Evolutionary conservation across 495 filamentous ascomycete genomes (phyloP).

Genomic region (Aspergillus sparsus): DNA sequence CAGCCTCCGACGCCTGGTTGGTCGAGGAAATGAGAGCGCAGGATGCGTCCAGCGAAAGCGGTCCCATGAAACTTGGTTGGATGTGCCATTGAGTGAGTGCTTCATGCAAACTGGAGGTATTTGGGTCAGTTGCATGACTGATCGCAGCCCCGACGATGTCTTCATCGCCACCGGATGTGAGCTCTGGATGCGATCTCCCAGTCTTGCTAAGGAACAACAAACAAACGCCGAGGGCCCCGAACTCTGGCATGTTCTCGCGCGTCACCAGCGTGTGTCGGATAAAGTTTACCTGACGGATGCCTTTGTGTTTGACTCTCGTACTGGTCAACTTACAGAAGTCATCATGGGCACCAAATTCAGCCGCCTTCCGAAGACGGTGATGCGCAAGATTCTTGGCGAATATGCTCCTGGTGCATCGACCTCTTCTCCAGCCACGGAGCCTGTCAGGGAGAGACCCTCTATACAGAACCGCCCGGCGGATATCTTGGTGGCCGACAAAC

Average conservation of each 20-base stretch:
- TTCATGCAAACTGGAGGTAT: constrained; percentile 53
- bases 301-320: constrained; percentile 49
- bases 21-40: too few relatives aligned
- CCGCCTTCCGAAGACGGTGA: constrained; percentile 41
- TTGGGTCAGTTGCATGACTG: constrained; percentile 52
- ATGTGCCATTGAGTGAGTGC: constrained; percentile 32
- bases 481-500: background rate
- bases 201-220: constrained; percentile 13
- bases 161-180: constrained; percentile 50
- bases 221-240: constrained; percentile 22
- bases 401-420: background rate
- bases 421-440: background rate
- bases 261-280: constrained; percentile 33
- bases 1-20: too few relatives aligned
- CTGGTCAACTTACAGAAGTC: constrained; percentile 41
- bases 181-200: constrained; percentile 45
- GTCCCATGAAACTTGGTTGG: constrained; percentile 38
- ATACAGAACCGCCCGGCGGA: too few relatives aligned
- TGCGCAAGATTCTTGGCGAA: constrained; percentile 37
- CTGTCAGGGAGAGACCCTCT: background rate
- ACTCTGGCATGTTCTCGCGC: constrained; percentile 46
- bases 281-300: constrained; percentile 46
- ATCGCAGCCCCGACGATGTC: constrained; percentile 39
- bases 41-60: constrained; percentile 19
- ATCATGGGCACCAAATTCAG: constrained; percentile 51